A percentile compares a stretch with the other conserved stretches of the same genome.
Conservation (phyloP, 2,329 filamentous ascomycete species). For the Penicillium sumatraense region DNA sequence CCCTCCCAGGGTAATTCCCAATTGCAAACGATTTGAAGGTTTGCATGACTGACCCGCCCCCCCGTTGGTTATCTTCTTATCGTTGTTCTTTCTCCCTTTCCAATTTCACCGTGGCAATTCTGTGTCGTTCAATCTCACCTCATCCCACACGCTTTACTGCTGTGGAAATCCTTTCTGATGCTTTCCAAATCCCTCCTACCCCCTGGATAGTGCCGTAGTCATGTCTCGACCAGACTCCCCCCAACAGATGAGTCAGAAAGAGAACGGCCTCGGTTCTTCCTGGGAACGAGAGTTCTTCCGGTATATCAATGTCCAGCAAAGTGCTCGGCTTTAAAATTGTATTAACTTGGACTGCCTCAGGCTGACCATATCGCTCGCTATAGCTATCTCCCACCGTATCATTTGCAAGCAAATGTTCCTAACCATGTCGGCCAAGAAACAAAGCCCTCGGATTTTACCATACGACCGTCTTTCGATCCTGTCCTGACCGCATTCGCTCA, state of each 20-base stretch:
- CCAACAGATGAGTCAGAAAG: not conserved
- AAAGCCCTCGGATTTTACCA: not conserved
- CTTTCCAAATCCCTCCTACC: not conserved
- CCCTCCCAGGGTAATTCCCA: too few relatives aligned
- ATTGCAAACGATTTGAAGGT: not conserved
- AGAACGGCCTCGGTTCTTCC: constrained; percentile 4
- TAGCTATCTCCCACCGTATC: not conserved
- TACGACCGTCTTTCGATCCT: constrained; percentile 18
- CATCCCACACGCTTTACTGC: too few relatives aligned
- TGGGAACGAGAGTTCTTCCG: constrained; percentile 20
- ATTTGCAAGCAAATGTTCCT: not conserved
- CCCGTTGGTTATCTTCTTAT: not conserved
- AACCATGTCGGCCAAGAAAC: not conserved
- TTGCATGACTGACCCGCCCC: not conserved
- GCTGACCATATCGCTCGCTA: not conserved
- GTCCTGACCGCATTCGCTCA: constrained; percentile 34
- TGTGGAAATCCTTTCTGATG: not conserved
- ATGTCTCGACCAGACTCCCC: not conserved
- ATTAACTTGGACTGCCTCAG: not conserved
- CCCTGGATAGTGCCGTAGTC: not conserved
- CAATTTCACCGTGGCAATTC: not conserved
- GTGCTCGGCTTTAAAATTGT: not conserved
- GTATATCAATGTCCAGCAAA: not conserved
- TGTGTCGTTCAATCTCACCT: too few relatives aligned
- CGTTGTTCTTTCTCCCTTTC: not conserved